Evolutionary conservation across 2,329 filamentous ascomycete species (phyloP).

Genomic region (Cercospora janseana): DNA sequence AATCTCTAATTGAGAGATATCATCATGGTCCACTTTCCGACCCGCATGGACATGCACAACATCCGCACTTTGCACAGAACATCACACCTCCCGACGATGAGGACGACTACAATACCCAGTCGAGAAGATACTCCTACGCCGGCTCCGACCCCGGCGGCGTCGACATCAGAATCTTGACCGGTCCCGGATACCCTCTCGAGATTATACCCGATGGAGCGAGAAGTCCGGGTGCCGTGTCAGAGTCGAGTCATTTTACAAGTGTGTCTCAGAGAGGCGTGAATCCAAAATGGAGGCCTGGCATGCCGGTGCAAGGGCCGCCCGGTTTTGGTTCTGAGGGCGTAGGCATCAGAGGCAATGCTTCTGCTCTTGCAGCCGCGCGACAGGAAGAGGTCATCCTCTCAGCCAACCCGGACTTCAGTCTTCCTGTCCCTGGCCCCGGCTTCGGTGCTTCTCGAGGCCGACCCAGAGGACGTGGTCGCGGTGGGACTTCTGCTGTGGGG

Average conservation of each 20-base stretch:
- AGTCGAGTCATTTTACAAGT: slow-evolving; percentile 83
- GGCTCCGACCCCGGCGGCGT: slow-evolving; percentile 6
- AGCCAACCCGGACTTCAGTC: slow-evolving; percentile 80
- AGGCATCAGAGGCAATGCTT: not conserved
- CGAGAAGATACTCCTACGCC: slow-evolving; percentile 59
- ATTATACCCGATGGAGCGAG: slow-evolving; percentile 62
- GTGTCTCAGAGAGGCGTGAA: slow-evolving; percentile 87
- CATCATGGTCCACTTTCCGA: not conserved
- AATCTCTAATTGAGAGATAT: slow-evolving; percentile 17
- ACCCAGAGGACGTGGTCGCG: slow-evolving; percentile 35
- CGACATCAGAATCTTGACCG: slow-evolving; percentile 28
- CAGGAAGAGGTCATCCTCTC: slow-evolving; percentile 72
- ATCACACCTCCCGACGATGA: slow-evolving; percentile 21
- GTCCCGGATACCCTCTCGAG: slow-evolving; percentile 47
- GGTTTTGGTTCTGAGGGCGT: slow-evolving; percentile 17
- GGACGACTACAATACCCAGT: slow-evolving; percentile 49
- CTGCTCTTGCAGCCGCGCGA: no score
- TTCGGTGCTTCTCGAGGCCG: slow-evolving; percentile 30
- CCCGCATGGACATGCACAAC: slow-evolving; percentile 12
- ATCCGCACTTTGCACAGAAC: slow-evolving; percentile 11
- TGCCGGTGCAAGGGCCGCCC: slow-evolving; percentile 39
- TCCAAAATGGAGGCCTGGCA: slow-evolving; percentile 73
- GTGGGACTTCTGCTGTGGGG: slow-evolving; percentile 29
- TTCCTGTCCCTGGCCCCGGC: slow-evolving; percentile 53
- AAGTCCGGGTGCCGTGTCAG: slow-evolving; percentile 63